These are phyloP conservation scores for Chaetoscypha palmicola DNA, from an alignment of 2,329 filamentous ascomycete species.

Conservation along the genomic window DNA sequence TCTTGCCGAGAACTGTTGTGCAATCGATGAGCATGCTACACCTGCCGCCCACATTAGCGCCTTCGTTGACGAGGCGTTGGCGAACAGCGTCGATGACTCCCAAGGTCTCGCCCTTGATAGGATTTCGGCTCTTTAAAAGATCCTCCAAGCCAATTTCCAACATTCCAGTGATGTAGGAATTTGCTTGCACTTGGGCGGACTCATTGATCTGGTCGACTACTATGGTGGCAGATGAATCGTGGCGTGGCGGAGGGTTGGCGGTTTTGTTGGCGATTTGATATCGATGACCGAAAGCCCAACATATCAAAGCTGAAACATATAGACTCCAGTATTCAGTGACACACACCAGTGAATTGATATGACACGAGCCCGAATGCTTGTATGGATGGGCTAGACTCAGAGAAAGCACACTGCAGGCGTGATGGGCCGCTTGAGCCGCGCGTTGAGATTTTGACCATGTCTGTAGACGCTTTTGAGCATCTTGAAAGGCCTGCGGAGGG, in stretches of 20 bases:
- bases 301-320: constrained; percentile 51
- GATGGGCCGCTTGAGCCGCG: constrained; percentile 40
- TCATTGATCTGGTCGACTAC: constrained; percentile 6
- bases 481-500: constrained; percentile 37
- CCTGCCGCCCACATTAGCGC: constrained; percentile 35
- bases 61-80: constrained; percentile 42
- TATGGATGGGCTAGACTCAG: constrained; percentile 34
- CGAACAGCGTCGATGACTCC: constrained; percentile 43
- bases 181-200: constrained; percentile 19
- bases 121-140: constrained; percentile 31
- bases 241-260: constrained; percentile 12
- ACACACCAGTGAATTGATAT: constrained; percentile 7
- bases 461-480: constrained; percentile 41
- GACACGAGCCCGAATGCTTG: constrained; percentile 11
- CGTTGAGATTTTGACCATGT: constrained; percentile 40
- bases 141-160: constrained; percentile 36
- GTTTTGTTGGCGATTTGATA: constrained; percentile 16
- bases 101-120: constrained; percentile 37
- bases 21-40: constrained; percentile 48
- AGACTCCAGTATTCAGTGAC: constrained; percentile 48
- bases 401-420: constrained; percentile 47
- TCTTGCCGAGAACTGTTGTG: constrained; percentile 43
- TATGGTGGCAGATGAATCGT: constrained; percentile 11
- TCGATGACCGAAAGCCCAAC: constrained; percentile 48
- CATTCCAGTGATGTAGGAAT: constrained; percentile 33